Evolutionary conservation across 179 eudicot genomes (phyloP).

Genomic region (Amaranthus tricolor): DNA sequence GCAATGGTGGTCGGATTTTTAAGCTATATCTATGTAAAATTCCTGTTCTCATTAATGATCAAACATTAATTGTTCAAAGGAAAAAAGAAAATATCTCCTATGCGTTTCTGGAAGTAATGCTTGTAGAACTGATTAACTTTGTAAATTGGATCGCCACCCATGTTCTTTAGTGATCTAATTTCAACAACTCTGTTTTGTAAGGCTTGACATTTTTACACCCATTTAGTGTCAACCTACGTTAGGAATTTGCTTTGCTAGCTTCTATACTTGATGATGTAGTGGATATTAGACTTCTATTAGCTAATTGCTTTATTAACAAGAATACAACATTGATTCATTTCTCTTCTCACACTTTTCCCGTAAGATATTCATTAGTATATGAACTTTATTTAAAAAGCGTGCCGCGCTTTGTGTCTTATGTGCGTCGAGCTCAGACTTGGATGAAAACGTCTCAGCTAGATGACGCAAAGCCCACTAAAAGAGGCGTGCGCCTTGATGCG

Average conservation of each 20-base stretch:
- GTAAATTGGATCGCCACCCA: neutral
- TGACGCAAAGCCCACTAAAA: too few relatives aligned
- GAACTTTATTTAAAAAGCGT: too few relatives aligned
- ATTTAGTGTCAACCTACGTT: neutral
- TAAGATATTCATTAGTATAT: too few relatives aligned
- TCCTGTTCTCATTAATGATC: too few relatives aligned
- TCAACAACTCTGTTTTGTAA: neutral
- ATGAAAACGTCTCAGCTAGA: too few relatives aligned
- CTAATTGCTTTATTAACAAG: neutral
- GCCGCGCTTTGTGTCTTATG: too few relatives aligned
- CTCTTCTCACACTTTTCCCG: neutral
- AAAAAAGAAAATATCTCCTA: neutral
- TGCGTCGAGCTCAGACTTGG: too few relatives aligned
- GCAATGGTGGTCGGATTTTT: too few relatives aligned
- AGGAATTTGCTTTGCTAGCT: neutral
- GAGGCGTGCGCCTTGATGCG: too few relatives aligned
- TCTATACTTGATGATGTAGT: neutral
- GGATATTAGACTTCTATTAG: slow-evolving; percentile 1
- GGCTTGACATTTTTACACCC: neutral
- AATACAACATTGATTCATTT: neutral
- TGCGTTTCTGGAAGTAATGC: neutral
- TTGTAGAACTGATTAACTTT: neutral
- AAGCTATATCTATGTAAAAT: too few relatives aligned
- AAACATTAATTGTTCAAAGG: too few relatives aligned
- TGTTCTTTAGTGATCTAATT: neutral